These are phyloP conservation scores for Beauveria sp. DNA, from an alignment of 2,329 filamentous ascomycete genomes.

Conservation along the genomic window DNA sequence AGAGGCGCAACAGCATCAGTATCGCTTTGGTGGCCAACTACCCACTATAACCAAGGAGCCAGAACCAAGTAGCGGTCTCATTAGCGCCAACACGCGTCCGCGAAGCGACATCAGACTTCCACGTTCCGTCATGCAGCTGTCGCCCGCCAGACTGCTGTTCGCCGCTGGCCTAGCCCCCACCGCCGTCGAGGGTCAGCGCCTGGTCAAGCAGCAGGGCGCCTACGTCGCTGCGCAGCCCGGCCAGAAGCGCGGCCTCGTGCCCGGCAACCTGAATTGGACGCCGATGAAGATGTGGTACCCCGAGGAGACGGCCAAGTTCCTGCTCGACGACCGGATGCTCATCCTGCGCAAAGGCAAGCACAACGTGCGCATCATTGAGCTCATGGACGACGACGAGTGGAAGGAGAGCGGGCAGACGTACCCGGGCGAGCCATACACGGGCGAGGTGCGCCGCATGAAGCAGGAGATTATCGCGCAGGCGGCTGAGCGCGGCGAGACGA, in stretches of 20 bases:
- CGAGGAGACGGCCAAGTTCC: conserved; percentile 49
- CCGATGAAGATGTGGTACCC: conserved; percentile 52
- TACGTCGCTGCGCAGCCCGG: conserved; percentile 52
- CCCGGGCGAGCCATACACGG: conserved; percentile 44
- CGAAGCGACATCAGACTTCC: conserved; percentile 53
- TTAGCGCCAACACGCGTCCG: conserved; percentile 40
- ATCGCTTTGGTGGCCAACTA: conserved; percentile 36
- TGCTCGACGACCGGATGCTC: conserved; percentile 51
- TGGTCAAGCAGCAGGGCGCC: conserved; percentile 46
- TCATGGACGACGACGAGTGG: conserved; percentile 51
- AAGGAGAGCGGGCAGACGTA: conserved; percentile 39
- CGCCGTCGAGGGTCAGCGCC: conserved; percentile 48
- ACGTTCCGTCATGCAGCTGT: conserved; percentile 44
- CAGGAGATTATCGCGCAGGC: conserved; percentile 29
- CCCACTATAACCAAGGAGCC: conserved; percentile 25
- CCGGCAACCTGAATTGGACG: conserved; percentile 50
- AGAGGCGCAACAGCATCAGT: conserved; percentile 48
- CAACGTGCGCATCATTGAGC: conserved; percentile 53
- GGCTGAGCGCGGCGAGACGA: conserved; percentile 20
- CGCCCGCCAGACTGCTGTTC: conserved; percentile 51
- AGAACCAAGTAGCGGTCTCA: conserved; percentile 20
- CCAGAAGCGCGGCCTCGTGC: conserved; percentile 33
- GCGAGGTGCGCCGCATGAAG: conserved; percentile 37
- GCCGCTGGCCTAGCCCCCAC: conserved; percentile 53
- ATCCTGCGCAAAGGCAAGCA: conserved; percentile 58